A percentile compares a stretch with the other conserved stretches of the same genome.
phyloP scores from a whole-genome alignment of 768 basidiomycete genomes.

The Tubosaeta sp. region DNA sequence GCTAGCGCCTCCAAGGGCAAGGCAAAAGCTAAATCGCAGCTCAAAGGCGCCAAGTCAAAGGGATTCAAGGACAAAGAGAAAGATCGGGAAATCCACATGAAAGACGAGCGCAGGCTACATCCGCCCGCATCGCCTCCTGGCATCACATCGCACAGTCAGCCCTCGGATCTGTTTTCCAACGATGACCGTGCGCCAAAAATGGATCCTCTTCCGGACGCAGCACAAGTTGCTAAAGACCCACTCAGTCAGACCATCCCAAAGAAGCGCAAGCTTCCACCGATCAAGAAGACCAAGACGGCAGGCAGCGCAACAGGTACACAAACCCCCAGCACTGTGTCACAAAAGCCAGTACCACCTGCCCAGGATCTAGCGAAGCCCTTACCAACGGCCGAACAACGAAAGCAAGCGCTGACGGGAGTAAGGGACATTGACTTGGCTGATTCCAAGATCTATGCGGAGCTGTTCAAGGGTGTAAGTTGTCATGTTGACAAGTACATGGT shows the following conservation, averaged over 20 bases:
- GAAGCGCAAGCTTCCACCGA: constrained; percentile 64
- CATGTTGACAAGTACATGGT: not conserved
- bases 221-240: constrained; percentile 27
- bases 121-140: constrained; percentile 19
- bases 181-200: constrained; percentile 18
- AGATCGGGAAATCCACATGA: constrained; percentile 35
- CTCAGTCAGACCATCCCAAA: constrained; percentile 35
- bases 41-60: constrained; percentile 27
- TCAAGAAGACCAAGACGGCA: constrained; percentile 58
- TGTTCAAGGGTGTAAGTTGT: constrained; percentile 53
- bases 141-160: constrained; percentile 32
- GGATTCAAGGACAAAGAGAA: constrained; percentile 28
- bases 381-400: constrained; percentile 28
- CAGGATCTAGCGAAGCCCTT: constrained; percentile 27
- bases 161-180: constrained; percentile 28
- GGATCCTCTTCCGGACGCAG: constrained; percentile 12
- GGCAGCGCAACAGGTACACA: constrained; percentile 17
- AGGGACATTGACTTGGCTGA: constrained; percentile 64
- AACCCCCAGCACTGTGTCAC: constrained; percentile 22
- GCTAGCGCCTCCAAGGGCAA: constrained; percentile 22
- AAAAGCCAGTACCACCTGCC: constrained; percentile 13
- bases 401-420: constrained; percentile 43
- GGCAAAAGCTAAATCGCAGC: constrained; percentile 18
- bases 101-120: constrained; percentile 38
- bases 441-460: constrained; percentile 54